Base-by-base conservation (phyloP, 2,329 filamentous ascomycete species). In the Fusarium tjaetaba region DNA sequence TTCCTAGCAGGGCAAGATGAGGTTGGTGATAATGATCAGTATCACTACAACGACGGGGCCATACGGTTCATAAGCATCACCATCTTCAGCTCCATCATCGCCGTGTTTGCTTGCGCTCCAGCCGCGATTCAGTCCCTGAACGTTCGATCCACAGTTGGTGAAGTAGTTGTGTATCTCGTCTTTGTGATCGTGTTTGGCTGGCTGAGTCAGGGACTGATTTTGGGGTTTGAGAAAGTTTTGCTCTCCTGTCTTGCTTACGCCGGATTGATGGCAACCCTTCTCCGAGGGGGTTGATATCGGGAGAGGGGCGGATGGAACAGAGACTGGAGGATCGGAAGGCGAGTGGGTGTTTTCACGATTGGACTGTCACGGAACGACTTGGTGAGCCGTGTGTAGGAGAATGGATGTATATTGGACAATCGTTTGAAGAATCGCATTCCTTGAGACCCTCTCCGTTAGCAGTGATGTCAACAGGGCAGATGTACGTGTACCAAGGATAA, bases 111-210 rank as follows among this genome's bases (percentile, higher is more conserved):
- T 5, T 72, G 70, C 42, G 70, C 70, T 5, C 70, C 70, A 15
- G 70, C 70, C 5, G 69, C 51, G 7, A 65, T 72, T 11, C 70
- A 72, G 36, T 65, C 68, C 4, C 24, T 72, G 22, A 72, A 72
- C 24, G 70, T 72, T 3, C 14, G 41, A 9, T 70, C 70, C 18
- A 38, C 53, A 22, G n/a, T 24, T 8, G 69, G 59, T 4, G 70
- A 72, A 36, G 64, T 72, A 11, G 69, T 38, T 26, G 65, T 58
- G 7, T 72, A 72, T 42, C 65, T 72, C 13, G 55, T 61, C 11
- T 72, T 72, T 45, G 64, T 72, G 16, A 69, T 72, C 34, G 41
- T 24, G 9, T 72, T 72, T 46, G 65, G 64, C 36, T 72, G 52
- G 62, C 9, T 65, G 28, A 49, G 18, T 15, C 64, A 72, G 38